Evolutionary conservation across 1,139 yeast species (phyloP), one percentile per base, ranked within the genome.

Genomic region (Candida frijolesensis): DNA sequence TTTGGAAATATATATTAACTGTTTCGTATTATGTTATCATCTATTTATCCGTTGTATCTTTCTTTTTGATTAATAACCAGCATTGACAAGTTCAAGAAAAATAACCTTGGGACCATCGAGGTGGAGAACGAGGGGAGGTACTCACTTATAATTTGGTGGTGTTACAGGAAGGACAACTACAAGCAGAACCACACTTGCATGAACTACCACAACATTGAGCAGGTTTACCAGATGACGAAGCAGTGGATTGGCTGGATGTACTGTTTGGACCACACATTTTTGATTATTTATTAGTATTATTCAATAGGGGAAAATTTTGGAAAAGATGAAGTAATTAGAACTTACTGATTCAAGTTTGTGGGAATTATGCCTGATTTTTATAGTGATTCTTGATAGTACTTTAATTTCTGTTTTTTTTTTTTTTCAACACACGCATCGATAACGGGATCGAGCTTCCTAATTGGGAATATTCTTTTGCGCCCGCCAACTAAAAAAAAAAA

Each of bases 171-270:
- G 70, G 61, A 54, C 78, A 74, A 33, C 66, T 60, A 54, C 80
- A 75, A 3, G 64, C 56, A 32, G 78, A 68, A 5, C 79, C 79
- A 61, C 80, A 75, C 59, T 74, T 74, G 60, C 80, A 75, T 46
- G 68, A 60, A 37, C 71, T 54, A 12, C 78, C 77, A 53, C 79
- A 72, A 50, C 77, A 72, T 30, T 29, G 51, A 39, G 14, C 34
- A 10, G 54, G 47, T 35, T 48, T 38, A 15, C 47, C 37, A 14
- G 47, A 22, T 44, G 52, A 41, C 22, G 52, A 51, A 45, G 60
- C 46, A 7, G 63, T 45, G 18, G 63, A 51, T 22, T 60, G 44
- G 12, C 56, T 60, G 41, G 61, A 51, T 14, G 58, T 19, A 29
- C 40, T 38, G 27, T 51, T 51, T 45, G 55, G 51, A 35, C 71